Percentiles rank a stretch among this genome's conserved stretches.
These are phyloP conservation scores for Monosporascus sp. DNA, from an alignment of 2,329 filamentous ascomycete genomes.

Conservation along the genomic window DNA sequence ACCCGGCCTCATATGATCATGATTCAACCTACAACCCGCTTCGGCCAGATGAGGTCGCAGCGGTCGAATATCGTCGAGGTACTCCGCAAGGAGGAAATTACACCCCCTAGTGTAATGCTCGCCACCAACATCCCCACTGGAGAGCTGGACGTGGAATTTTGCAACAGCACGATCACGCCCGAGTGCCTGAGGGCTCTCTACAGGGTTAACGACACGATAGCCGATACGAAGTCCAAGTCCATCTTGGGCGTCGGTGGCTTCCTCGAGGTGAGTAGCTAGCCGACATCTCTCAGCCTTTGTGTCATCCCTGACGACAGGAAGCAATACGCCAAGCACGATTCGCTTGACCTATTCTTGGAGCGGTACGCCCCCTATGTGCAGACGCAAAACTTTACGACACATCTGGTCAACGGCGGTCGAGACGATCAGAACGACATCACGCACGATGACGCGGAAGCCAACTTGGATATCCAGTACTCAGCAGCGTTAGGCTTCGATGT, in stretches of 20 bases:
- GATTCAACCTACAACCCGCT: constrained; percentile 62
- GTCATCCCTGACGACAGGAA: constrained; percentile 1
- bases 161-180: constrained; percentile 39
- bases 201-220: constrained; percentile 36
- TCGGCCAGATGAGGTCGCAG: constrained; percentile 45
- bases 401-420: constrained; percentile 51
- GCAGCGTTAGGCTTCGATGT: constrained; percentile 46
- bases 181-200: constrained; percentile 46
- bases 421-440: constrained; percentile 39
- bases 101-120: constrained; percentile 4
- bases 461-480: constrained; percentile 54
- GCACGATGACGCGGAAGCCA: constrained; percentile 45
- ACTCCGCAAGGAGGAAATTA: constrained; percentile 20
- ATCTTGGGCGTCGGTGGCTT: constrained; percentile 39
- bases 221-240: constrained; percentile 29
- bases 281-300: background rate
- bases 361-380: constrained; percentile 48
- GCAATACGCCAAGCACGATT: constrained; percentile 32
- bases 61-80: constrained; percentile 34
- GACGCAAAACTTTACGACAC: constrained; percentile 50
- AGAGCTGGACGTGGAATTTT: constrained; percentile 24
- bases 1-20: constrained; percentile 53
- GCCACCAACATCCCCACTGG: constrained; percentile 10
- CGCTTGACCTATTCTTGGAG: constrained; percentile 39
- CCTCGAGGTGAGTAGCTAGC: constrained; percentile 13